These are phyloP conservation scores for Rhamnella rubrinervis DNA, from an alignment of 331 rosid species.

Conservation along the genomic window DNA sequence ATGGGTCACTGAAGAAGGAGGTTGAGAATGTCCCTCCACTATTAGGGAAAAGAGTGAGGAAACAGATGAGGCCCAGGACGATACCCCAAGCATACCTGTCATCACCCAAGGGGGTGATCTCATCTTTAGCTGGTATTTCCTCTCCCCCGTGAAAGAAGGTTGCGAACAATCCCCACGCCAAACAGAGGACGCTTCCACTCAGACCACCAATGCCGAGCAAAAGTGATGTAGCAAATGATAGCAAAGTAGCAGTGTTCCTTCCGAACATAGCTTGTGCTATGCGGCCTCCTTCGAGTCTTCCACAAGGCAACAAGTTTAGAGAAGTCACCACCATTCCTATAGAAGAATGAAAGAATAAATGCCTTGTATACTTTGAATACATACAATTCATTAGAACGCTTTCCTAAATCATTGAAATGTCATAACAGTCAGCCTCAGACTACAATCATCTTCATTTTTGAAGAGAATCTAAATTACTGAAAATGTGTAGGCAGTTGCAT, in stretches of 20 bases:
- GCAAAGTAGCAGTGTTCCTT: conserved; percentile 64
- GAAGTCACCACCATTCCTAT: conserved; percentile 97
- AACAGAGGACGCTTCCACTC: conserved; percentile 86
- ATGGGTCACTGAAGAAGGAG: conserved; percentile 66
- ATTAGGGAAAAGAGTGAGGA: conserved; percentile 88
- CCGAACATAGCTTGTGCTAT: conserved; percentile 93
- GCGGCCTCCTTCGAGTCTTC: conserved; percentile 94
- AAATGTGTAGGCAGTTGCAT: background rate
- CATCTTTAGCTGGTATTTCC: conserved; percentile 88
- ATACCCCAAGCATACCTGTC: conserved; percentile 81
- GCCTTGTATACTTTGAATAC: background rate
- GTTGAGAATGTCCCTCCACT: conserved; percentile 82
- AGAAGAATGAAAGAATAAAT: conserved; percentile 4
- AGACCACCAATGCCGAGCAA: conserved; percentile 82
- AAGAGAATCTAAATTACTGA: too few relatives aligned
- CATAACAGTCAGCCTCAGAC: too few relatives aligned
- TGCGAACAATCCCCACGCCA: conserved; percentile 96
- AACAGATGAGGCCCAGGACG: conserved; percentile 73
- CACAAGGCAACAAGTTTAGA: conserved; percentile 81
- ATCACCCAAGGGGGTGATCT: conserved; percentile 74
- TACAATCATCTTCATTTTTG: too few relatives aligned
- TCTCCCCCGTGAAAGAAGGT: conserved; percentile 94
- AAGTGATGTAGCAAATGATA: conserved; percentile 71
- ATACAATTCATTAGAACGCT: too few relatives aligned
- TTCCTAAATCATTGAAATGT: too few relatives aligned